Conservation (phyloP, 495 filamentous ascomycete genomes). For the Trichocladium antarcticum region DNA sequence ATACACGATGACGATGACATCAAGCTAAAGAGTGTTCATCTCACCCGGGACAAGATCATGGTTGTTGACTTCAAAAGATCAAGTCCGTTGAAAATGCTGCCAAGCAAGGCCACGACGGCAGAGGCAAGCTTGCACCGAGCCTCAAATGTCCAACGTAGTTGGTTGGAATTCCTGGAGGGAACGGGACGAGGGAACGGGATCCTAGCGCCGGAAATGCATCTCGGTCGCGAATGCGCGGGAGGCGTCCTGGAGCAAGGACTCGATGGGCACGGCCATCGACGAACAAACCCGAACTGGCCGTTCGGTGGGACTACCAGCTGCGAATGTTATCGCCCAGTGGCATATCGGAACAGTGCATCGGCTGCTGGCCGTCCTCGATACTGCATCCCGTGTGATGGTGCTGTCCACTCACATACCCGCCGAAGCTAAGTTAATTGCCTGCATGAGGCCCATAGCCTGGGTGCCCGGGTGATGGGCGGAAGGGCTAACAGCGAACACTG, state of each 20-base stretch:
- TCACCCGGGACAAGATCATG: not conserved
- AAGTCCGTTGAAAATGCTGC: too few relatives aligned
- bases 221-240: too few relatives aligned
- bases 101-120: too few relatives aligned
- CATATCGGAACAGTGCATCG: not conserved
- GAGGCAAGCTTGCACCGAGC: too few relatives aligned
- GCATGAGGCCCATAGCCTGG: constrained; percentile 16
- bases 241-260: too few relatives aligned
- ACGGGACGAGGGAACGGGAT: too few relatives aligned
- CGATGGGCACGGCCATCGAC: not conserved
- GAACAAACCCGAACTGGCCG: not conserved
- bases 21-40: too few relatives aligned
- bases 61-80: not conserved
- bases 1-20: too few relatives aligned
- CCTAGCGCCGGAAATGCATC: too few relatives aligned
- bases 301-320: not conserved
- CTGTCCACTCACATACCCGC: constrained; percentile 29
- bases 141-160: too few relatives aligned
- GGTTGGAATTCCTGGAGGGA: too few relatives aligned
- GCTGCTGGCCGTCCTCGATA: not conserved
- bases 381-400: constrained; percentile 14
- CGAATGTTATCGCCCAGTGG: not conserved
- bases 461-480: not conserved
- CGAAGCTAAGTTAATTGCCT: constrained; percentile 28
- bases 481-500: not conserved